Evolutionary conservation across 225 moss, liverwort and hornwort genomes (phyloP).

Genomic region (Climacium dendroides): DNA sequence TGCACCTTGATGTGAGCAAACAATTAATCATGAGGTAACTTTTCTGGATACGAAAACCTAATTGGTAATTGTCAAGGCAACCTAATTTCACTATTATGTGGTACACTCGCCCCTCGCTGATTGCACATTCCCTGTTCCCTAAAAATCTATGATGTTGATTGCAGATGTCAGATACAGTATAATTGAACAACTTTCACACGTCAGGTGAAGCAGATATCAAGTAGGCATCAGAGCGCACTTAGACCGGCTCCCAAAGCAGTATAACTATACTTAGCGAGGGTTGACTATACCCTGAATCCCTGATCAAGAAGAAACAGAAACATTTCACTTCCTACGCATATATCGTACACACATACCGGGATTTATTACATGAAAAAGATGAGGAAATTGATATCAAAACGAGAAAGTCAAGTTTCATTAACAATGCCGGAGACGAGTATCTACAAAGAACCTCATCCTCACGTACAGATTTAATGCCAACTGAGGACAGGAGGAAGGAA

Average conservation of each 20-base stretch:
- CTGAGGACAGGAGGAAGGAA: not conserved
- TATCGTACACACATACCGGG: too few relatives aligned
- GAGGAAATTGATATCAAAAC: not conserved
- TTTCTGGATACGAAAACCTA: too few relatives aligned
- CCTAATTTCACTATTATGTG: too few relatives aligned
- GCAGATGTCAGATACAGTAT: not conserved
- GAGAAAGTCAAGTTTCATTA: not conserved
- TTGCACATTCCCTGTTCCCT: not conserved
- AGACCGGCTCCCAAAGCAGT: not conserved
- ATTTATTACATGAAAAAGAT: not conserved
- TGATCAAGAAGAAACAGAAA: not conserved
- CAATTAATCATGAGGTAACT: too few relatives aligned
- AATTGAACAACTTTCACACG: too few relatives aligned
- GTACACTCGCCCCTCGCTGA: not conserved
- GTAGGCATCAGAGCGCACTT: not conserved
- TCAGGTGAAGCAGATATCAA: not conserved
- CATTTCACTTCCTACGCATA: not conserved
- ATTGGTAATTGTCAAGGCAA: too few relatives aligned
- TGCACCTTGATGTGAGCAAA: too few relatives aligned
- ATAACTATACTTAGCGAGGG: too few relatives aligned
- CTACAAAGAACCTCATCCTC: constrained; percentile 7
- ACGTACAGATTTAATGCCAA: not conserved
- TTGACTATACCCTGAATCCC: not conserved
- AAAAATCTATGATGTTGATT: not conserved
- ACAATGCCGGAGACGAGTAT: not conserved